Base-by-base conservation (phyloP, 306 rosid species). In the Vigna radiata region DNA sequence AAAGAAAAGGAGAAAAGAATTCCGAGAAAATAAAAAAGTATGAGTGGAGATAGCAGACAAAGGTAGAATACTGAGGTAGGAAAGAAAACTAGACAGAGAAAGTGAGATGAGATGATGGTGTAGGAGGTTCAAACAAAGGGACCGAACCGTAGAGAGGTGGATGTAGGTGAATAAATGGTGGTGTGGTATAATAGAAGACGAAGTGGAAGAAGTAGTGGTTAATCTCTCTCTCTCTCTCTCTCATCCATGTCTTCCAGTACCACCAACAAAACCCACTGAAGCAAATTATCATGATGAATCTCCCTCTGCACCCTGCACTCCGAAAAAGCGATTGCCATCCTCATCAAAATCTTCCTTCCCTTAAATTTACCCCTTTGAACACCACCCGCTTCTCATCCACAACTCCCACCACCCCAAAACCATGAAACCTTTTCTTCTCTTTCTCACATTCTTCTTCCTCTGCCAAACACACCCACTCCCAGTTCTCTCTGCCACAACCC, bases 231-330 rank as follows among this genome's bases (percentile, higher is more conserved):
- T 68, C 79, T 78, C 72, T 68, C 16, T 75, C 72, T 62, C 33
- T 68, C 79, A 33, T 49, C 70, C 80, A 86, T 85, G 90, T 73
- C 89, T 82, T 81, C 12, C 59, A 53, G 59, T 18, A 18, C 89
- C 92, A 89, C 87, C 91, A 87, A 81, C 89, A 91, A 86, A 83
- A 81, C 88, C 96, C 98, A 94, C 93, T 70, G 86, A 88, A 83
- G 83, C 78, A 84, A 88, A 84, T 83, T 68, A 89, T 92, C 86
- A 90, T 87, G 75, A 93, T 90, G 97, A 92, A 92, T 82, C 89
- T 83, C 88, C 89, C 88, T 92, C 97, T 83, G 88, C 89, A 76
- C 82, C 86, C 87, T 85, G 92, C 99, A 92, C 97, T 92, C 96
- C 90, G 17, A 77, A 95, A 90, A 92, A 90, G 97, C 81, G 81